Percentiles rank a stretch among this genome's conserved stretches.
Evolutionary conservation across 208 protist species (phyloP).

Genomic region (Porcisia hertigi): DNA sequence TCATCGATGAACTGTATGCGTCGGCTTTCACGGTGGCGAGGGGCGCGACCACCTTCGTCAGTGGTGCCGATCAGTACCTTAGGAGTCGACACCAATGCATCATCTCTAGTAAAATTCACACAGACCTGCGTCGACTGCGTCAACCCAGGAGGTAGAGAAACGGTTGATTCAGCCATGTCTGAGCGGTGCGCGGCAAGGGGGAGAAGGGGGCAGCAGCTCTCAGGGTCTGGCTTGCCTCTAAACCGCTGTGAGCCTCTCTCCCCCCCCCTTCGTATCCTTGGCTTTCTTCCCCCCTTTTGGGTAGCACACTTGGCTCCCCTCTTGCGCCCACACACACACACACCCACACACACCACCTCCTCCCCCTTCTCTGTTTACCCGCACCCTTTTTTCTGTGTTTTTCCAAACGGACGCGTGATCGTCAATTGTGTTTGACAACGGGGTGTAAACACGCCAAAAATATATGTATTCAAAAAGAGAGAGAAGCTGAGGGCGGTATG

Average conservation of each 20-base stretch:
- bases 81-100: slow-evolving; percentile 19
- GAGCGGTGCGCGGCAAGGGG: neutral
- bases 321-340: no score
- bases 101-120: slow-evolving; percentile 23
- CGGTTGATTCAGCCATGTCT: neutral
- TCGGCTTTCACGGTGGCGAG: slow-evolving; percentile 39
- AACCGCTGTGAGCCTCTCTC: no score
- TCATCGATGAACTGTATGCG: slow-evolving; percentile 78
- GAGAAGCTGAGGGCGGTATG: neutral
- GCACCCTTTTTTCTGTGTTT: no score
- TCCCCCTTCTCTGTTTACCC: no score
- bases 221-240: no score
- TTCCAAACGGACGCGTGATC: neutral
- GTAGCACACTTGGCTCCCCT: no score
- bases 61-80: slow-evolving; percentile 21
- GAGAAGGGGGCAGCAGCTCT: no score
- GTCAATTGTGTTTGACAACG: neutral
- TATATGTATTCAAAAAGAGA: no score
- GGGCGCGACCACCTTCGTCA: slow-evolving; percentile 31
- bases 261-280: no score
- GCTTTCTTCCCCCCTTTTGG: no score
- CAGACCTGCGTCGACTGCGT: slow-evolving; percentile 4
- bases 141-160: neutral
- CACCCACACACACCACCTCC: no score
- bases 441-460: no score